A percentile compares a stretch with the other conserved stretches of the same genome.
These are phyloP conservation scores for Tetrapisispora arboricola DNA, from an alignment of 805 yeast species.

Conservation along the genomic window DNA sequence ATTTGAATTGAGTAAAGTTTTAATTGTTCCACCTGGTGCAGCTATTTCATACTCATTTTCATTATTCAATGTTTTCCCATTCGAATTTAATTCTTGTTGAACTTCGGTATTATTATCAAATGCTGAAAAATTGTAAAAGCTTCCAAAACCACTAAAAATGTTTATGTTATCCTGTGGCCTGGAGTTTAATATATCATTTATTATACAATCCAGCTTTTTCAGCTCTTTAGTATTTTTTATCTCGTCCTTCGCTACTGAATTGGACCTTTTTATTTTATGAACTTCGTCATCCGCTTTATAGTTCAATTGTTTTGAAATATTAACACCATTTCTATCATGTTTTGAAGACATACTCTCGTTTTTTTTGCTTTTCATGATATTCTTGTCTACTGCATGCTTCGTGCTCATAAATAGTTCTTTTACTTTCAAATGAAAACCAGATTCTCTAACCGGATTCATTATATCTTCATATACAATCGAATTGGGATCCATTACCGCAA, in stretches of 20 bases:
- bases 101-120: neutral
- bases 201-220: neutral
- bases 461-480: slow-evolving; percentile 17
- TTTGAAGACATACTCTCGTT: too few species aligned
- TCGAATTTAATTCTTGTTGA: neutral
- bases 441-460: slow-evolving; percentile 17
- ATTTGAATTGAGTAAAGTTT: neutral
- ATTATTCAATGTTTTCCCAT: neutral
- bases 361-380: neutral
- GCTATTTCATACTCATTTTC: too few species aligned
- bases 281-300: neutral
- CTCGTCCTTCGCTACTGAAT: slow-evolving; percentile 1
- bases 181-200: neutral
- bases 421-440: slow-evolving; percentile 21
- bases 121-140: too few species aligned
- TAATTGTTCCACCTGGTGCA: neutral
- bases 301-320: too few species aligned
- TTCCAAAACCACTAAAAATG: neutral
- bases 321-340: too few species aligned
- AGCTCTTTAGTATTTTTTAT: neutral
- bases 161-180: neutral
- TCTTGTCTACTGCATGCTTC: neutral
- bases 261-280: neutral
- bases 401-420: slow-evolving; percentile 12
- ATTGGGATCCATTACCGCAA: slow-evolving; percentile 13